Evolutionary conservation across 2,329 filamentous ascomycete species (phyloP).

Genomic region (Trichoderma gracile): DNA sequence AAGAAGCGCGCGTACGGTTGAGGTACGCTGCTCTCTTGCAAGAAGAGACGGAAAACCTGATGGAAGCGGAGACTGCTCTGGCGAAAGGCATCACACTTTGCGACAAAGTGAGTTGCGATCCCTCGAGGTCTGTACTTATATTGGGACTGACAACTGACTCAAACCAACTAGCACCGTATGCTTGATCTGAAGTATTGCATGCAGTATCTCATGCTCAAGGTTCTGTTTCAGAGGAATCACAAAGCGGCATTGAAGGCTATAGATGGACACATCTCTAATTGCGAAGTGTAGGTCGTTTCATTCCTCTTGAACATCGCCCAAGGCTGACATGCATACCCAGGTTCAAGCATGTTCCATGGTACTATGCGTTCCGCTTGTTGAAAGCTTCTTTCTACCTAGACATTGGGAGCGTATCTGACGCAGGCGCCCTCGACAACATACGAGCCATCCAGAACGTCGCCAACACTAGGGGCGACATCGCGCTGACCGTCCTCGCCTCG

Average conservation of each 20-base stretch:
- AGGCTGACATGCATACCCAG: slow-evolving; percentile 35
- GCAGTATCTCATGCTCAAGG: slow-evolving; percentile 70
- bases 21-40: slow-evolving; percentile 71
- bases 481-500: slow-evolving; percentile 65
- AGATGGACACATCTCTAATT: slow-evolving; percentile 68
- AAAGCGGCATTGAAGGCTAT: slow-evolving; percentile 72
- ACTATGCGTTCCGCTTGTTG: slow-evolving; percentile 74
- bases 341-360: slow-evolving; percentile 69
- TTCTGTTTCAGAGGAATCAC: slow-evolving; percentile 68
- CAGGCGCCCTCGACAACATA: slow-evolving; percentile 67
- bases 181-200: slow-evolving; percentile 74
- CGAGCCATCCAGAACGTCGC: slow-evolving; percentile 62
- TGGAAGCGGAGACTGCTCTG: slow-evolving; percentile 70
- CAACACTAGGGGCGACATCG: slow-evolving; percentile 59
- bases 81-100: slow-evolving; percentile 71
- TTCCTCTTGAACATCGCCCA: neutral
- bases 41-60: slow-evolving; percentile 74
- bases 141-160: neutral
- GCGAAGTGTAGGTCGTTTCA: slow-evolving; percentile 56
- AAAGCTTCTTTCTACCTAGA: slow-evolving; percentile 70
- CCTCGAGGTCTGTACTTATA: neutral
- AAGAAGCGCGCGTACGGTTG: slow-evolving; percentile 68
- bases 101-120: slow-evolving; percentile 54
- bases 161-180: slow-evolving; percentile 40
- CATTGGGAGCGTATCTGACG: slow-evolving; percentile 60